phyloP scores from a whole-genome alignment of 306 rosid genomes.

The Cucumis cinereus region DNA sequence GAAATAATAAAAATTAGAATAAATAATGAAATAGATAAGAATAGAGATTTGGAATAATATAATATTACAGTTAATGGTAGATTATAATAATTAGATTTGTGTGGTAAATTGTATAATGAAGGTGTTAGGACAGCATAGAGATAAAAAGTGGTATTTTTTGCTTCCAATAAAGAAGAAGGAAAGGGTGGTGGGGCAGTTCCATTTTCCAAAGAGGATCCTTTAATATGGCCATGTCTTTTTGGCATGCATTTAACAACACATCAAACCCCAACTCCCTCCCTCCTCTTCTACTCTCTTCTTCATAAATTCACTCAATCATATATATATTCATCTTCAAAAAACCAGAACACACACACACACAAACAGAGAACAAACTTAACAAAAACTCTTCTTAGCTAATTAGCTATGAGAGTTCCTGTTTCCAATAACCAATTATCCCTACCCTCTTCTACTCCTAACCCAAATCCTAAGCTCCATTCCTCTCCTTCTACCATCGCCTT shows the following conservation, averaged over 20 bases:
- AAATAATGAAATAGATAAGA: too few species aligned
- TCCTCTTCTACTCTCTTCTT: background rate
- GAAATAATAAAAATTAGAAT: too few species aligned
- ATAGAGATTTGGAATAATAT: too few species aligned
- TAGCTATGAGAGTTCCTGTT: constrained; percentile 66
- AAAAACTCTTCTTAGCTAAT: background rate
- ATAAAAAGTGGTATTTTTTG: too few species aligned
- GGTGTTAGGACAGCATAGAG: too few species aligned
- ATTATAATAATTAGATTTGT: too few species aligned
- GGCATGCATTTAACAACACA: background rate
- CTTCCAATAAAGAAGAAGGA: background rate
- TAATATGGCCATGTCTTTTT: background rate
- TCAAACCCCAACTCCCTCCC: background rate
- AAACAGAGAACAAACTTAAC: background rate
- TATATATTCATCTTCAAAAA: background rate
- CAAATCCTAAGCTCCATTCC: constrained; percentile 25
- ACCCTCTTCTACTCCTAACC: constrained; percentile 18
- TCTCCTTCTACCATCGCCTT: background rate
- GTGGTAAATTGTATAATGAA: too few species aligned
- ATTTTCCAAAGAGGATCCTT: constrained; percentile 3
- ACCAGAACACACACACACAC: background rate
- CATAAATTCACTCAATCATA: background rate
- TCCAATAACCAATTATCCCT: constrained; percentile 1
- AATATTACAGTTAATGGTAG: too few species aligned
- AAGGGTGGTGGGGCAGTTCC: background rate